These are phyloP conservation scores for Rhodotorula sphaerocarpa DNA, from an alignment of 768 basidiomycete genomes.

Conservation along the genomic window DNA sequence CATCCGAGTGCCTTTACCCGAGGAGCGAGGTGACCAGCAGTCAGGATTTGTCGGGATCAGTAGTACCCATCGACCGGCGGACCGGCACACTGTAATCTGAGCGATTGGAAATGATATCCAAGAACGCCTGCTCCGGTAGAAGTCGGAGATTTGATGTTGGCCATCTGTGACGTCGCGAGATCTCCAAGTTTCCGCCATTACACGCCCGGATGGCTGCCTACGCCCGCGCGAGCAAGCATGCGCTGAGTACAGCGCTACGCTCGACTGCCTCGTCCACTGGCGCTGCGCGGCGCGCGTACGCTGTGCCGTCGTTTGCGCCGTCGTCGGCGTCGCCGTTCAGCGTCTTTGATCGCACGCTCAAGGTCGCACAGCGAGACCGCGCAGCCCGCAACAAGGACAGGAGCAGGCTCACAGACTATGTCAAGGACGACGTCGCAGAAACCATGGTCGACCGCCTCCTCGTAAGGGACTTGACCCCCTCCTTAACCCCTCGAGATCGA, in stretches of 20 bases:
- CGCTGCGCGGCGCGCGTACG: slow-evolving; percentile 7
- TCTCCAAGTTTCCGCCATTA: too few relatives aligned
- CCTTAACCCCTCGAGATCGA: not conserved
- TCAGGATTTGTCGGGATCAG: too few relatives aligned
- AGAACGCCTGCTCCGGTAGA: too few relatives aligned
- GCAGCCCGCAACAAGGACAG: slow-evolving; percentile 54
- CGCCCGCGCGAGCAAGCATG: too few relatives aligned
- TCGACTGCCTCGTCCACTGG: not conserved
- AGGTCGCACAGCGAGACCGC: slow-evolving; percentile 67
- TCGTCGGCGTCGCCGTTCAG: slow-evolving; percentile 56
- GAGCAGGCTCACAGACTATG: slow-evolving; percentile 78
- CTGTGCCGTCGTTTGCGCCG: slow-evolving; percentile 36
- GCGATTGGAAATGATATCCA: too few relatives aligned
- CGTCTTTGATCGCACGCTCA: slow-evolving; percentile 77
- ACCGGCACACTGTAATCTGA: too few relatives aligned
- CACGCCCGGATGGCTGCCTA: too few relatives aligned
- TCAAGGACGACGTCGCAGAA: slow-evolving; percentile 82
- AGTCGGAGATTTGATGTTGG: too few relatives aligned
- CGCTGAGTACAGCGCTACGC: not conserved
- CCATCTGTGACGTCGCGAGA: too few relatives aligned
- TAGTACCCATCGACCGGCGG: too few relatives aligned
- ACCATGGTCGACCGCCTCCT: slow-evolving; percentile 80
- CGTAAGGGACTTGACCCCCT: slow-evolving; percentile 49
- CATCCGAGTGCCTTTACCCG: too few relatives aligned
- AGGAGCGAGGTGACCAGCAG: too few relatives aligned